Evolutionary conservation across 1,284 basidiomycete species (phyloP).

Genomic region (Hymenochaete sp.): DNA sequence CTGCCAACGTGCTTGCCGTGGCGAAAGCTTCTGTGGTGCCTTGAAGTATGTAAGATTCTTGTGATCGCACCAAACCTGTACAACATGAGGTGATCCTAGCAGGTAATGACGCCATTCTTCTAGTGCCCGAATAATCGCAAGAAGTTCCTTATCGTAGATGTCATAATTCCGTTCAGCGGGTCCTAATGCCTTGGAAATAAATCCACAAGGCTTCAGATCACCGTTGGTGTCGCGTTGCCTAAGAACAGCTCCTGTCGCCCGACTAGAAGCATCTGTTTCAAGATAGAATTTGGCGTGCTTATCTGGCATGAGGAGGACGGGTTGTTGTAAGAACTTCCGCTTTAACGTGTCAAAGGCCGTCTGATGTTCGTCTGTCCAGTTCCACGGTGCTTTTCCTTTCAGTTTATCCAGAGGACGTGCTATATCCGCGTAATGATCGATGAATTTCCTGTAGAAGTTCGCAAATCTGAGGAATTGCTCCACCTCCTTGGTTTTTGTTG

Average conservation of each 20-base stretch:
- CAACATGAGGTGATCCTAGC: conserved; percentile 17
- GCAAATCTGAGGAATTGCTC: conserved; percentile 21
- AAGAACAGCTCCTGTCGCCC: not conserved
- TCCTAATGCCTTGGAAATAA: conserved; percentile 22
- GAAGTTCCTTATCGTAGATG: conserved; percentile 32
- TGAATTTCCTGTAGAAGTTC: conserved; percentile 22
- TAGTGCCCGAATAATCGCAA: conserved; percentile 27
- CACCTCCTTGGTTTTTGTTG: conserved; percentile 17
- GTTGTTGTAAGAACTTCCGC: too few species aligned
- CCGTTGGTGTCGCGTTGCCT: too few species aligned
- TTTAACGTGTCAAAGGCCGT: too few species aligned
- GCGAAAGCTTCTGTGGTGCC: conserved; percentile 19
- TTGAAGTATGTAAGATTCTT: conserved; percentile 26
- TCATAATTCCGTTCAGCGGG: conserved; percentile 29
- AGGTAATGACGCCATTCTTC: conserved; percentile 29
- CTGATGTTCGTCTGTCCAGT: not conserved
- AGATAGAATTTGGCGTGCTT: not conserved
- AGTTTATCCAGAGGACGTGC: conserved; percentile 1
- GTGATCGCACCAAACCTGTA: conserved; percentile 27
- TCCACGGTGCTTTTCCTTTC: not conserved
- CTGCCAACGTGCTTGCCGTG: conserved; percentile 27
- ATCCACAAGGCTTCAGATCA: conserved; percentile 23
- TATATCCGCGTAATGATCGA: conserved; percentile 13
- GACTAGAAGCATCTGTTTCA: not conserved
- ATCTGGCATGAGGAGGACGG: too few species aligned